Percentiles rank a stretch among this genome's conserved stretches.
phyloP scores from a whole-genome alignment of 2,329 filamentous ascomycete species.

The Sarocladiaceae sp. region DNA sequence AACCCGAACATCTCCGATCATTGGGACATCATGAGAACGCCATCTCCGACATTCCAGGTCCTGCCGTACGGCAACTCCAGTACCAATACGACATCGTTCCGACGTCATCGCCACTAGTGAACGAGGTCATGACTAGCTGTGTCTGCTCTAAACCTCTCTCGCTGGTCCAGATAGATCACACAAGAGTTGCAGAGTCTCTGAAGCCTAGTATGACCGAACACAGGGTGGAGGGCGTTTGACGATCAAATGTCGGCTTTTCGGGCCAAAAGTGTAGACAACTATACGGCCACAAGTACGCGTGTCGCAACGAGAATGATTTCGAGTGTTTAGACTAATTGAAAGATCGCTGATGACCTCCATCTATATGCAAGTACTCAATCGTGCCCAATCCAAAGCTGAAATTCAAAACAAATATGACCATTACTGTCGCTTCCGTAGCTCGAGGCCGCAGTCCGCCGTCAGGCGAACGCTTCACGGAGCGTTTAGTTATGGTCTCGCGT shows the following conservation, averaged over 20 bases:
- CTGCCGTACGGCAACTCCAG: slow-evolving; percentile 23
- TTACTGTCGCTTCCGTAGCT: not conserved
- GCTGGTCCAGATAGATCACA: no score
- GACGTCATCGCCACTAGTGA: not conserved
- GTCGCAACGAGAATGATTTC: not conserved
- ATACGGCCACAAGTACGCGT: not conserved
- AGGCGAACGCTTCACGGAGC: not conserved
- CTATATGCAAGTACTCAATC: not conserved
- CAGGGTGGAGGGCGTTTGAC: no score
- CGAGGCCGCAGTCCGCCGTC: no score
- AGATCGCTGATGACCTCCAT: slow-evolving; percentile 1
- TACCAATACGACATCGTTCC: slow-evolving; percentile 17
- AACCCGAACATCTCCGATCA: slow-evolving; percentile 35
- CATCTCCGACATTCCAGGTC: slow-evolving; percentile 28
- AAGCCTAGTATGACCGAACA: no score
- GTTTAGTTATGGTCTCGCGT: not conserved
- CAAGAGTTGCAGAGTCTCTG: no score
- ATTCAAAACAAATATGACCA: not conserved
- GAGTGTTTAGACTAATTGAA: not conserved
- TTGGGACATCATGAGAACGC: slow-evolving; percentile 34
- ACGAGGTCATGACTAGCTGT: not conserved
- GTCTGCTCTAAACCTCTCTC: not conserved
- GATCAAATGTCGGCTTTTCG: no score
- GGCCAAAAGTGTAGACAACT: no score
- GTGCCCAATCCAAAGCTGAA: not conserved